Conservation (phyloP, 768 basidiomycete genomes). For the Naematelia encephala region DNA sequence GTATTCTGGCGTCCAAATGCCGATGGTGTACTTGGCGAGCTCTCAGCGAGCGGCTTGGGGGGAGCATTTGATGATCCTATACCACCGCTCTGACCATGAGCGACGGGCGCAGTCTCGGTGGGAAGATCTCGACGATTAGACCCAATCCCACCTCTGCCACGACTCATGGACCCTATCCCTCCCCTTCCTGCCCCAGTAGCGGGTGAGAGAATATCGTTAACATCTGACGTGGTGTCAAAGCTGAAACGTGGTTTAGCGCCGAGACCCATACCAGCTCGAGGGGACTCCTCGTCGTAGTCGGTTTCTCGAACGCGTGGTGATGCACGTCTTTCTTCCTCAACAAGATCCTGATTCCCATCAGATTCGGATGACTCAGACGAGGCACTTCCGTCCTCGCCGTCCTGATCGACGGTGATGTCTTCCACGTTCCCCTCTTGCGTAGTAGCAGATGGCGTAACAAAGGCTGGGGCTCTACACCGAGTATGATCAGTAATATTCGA, state of each 20-base stretch:
- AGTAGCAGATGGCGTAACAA: slow-evolving; percentile 28
- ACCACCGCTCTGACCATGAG: slow-evolving; percentile 15
- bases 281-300: slow-evolving; percentile 16
- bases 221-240: slow-evolving; percentile 5
- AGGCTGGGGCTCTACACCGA: slow-evolving; percentile 36
- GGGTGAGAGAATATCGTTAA: too few relatives aligned
- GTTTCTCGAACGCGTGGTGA: slow-evolving; percentile 24
- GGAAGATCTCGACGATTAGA: slow-evolving; percentile 13
- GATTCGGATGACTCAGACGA: slow-evolving; percentile 9
- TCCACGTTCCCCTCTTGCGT: slow-evolving; percentile 7
- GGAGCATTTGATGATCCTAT: slow-evolving; percentile 33
- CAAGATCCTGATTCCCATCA: slow-evolving; percentile 15
- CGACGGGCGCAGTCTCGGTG: too few relatives aligned
- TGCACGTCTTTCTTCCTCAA: slow-evolving; percentile 10
- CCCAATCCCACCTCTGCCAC: slow-evolving; percentile 25
- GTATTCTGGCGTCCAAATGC: slow-evolving; percentile 24
- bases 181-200: background rate
- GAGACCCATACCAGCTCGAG: slow-evolving; percentile 17
- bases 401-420: slow-evolving; percentile 5
- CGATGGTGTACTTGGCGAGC: slow-evolving; percentile 10
- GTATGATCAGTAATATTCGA: background rate
- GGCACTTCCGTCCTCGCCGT: slow-evolving; percentile 9
- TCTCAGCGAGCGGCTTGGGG: slow-evolving; percentile 27
- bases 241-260: slow-evolving; percentile 9
- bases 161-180: background rate